Percentiles rank a stretch among this genome's conserved stretches.
Conservation (phyloP, 805 yeast genomes). For the Candida yuanshanica region DNA sequence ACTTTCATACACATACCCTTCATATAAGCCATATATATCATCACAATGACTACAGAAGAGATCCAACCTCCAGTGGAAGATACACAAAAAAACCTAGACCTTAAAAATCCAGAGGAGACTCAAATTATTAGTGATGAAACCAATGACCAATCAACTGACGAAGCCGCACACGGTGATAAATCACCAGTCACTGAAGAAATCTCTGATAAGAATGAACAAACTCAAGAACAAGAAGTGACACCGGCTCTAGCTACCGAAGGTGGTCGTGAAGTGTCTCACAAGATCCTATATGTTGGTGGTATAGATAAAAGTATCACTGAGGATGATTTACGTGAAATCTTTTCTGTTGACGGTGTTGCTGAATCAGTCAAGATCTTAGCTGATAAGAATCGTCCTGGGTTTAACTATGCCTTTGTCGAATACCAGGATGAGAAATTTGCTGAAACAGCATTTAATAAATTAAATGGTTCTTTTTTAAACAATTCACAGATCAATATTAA, state of each 20-base stretch:
- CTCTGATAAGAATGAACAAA: background rate
- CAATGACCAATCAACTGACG: background rate
- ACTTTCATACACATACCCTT: background rate
- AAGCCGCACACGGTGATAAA: too few species aligned
- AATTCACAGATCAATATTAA: conserved; percentile 57
- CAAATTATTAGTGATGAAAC: background rate
- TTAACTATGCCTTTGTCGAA: conserved; percentile 82
- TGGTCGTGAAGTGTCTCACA: conserved; percentile 73
- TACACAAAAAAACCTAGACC: background rate
- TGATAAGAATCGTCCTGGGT: conserved; percentile 70
- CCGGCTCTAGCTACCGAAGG: conserved; percentile 76
- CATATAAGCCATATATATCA: too few species aligned
- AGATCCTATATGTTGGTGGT: conserved; percentile 73
- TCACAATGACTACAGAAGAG: background rate
- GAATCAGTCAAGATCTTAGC: conserved; percentile 62
- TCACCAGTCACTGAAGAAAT: too few species aligned
- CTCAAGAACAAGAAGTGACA: conserved; percentile 24
- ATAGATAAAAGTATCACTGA: conserved; percentile 62
- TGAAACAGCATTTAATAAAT: conserved; percentile 49
- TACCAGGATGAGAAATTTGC: conserved; percentile 56
- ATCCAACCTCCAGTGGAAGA: background rate
- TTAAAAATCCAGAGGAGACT: background rate
- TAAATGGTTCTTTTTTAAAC: conserved; percentile 55
- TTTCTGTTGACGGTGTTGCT: conserved; percentile 56
- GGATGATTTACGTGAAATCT: conserved; percentile 53